A percentile compares a stretch with the other conserved stretches of the same genome.
These are phyloP conservation scores for Scutellaria minor DNA, from an alignment of 257 asterid genomes.

Conservation along the genomic window DNA sequence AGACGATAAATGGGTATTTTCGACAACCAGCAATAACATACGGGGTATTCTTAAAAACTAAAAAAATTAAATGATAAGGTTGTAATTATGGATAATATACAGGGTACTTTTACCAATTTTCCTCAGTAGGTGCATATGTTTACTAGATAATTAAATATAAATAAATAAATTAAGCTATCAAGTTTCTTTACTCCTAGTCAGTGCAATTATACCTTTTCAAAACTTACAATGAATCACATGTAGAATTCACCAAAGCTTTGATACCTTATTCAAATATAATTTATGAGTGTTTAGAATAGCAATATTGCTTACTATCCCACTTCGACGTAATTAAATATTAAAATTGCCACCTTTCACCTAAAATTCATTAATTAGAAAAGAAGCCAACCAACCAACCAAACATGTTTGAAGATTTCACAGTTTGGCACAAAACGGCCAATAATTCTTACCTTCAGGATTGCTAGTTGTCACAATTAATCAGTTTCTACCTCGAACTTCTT, in stretches of 20 bases:
- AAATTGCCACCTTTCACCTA: constrained; percentile 10
- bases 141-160: neutral
- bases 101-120: no score
- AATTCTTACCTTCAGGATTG: no score
- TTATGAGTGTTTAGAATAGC: neutral
- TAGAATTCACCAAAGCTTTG: neutral
- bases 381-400: neutral
- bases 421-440: neutral
- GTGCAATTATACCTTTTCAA: neutral
- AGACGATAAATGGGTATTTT: no score
- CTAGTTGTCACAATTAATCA: no score
- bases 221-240: neutral
- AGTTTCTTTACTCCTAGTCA: constrained; percentile 1
- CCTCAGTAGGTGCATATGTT: neutral
- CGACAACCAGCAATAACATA: no score
- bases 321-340: neutral
- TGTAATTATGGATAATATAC: no score
- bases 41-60: no score
- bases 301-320: neutral
- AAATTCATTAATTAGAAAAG: neutral
- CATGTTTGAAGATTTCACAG: neutral
- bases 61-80: no score
- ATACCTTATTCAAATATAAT: neutral
- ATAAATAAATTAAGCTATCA: neutral
- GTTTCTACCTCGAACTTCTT: no score